Evolutionary conservation across 2,329 filamentous ascomycete species (phyloP).

Genomic region (Colletotrichum sp.): DNA sequence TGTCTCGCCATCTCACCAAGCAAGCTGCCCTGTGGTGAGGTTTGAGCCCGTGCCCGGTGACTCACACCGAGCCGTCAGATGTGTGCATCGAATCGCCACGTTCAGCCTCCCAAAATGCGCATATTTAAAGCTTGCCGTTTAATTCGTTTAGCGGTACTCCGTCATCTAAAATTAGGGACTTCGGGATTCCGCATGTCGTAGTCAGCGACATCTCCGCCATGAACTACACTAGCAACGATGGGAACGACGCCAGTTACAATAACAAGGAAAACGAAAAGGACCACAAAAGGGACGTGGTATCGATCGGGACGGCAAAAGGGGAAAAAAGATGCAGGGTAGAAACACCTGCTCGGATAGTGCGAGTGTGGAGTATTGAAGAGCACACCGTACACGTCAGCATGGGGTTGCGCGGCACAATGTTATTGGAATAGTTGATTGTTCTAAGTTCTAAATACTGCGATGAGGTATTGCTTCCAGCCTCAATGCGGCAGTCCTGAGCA

Average conservation of each 20-base stretch:
- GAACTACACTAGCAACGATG: neutral
- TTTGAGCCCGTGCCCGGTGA: neutral
- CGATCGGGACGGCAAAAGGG: no score
- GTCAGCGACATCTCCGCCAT: neutral
- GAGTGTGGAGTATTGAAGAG: no score
- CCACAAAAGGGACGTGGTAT: no score
- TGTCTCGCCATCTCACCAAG: neutral
- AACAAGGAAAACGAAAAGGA: no score
- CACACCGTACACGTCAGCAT: neutral
- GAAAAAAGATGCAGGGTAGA: no score
- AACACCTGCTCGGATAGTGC: no score
- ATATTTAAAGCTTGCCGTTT: neutral
- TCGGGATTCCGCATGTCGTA: neutral
- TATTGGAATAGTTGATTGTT: neutral
- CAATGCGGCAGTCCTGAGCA: neutral
- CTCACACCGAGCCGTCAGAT: neutral
- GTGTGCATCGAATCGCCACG: neutral
- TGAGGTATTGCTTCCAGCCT: neutral
- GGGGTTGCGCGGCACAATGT: neutral
- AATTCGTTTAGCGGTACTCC: neutral
- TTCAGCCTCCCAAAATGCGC: neutral
- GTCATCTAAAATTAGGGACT: neutral
- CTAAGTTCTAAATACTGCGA: neutral
- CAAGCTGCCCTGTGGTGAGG: neutral
- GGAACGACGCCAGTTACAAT: neutral